Conservation (phyloP, 2,329 filamentous ascomycete genomes). For the Aureobasidium namibiae region DNA sequence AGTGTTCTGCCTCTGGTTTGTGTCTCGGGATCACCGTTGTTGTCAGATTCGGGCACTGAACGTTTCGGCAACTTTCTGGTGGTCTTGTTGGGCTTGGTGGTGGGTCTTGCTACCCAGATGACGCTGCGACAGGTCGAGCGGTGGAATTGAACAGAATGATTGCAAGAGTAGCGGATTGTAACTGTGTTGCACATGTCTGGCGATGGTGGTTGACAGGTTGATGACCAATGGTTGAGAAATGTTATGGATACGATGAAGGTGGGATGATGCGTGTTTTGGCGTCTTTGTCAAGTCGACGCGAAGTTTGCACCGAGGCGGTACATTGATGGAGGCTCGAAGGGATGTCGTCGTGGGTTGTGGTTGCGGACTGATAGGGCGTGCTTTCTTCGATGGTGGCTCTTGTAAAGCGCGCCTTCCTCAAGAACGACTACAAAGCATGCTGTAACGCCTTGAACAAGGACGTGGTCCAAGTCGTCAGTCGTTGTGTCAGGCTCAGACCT, state of each 20-base stretch:
- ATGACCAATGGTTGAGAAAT: background rate
- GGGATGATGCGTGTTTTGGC: background rate
- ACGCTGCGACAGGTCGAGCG: slow-evolving; percentile 5
- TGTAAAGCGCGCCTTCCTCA: too few relatives aligned
- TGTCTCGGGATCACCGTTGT: background rate
- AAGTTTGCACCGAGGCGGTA: too few relatives aligned
- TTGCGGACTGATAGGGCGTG: background rate
- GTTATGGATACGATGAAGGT: background rate
- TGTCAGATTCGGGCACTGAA: background rate
- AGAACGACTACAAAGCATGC: background rate
- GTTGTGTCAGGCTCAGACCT: background rate
- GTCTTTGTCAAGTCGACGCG: background rate
- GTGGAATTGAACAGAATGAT: background rate
- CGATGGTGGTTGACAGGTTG: background rate
- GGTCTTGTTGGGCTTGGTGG: too few relatives aligned
- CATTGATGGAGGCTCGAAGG: background rate
- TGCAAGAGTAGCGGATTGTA: slow-evolving; percentile 1
- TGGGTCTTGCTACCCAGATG: background rate
- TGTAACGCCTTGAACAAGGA: background rate
- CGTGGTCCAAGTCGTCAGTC: background rate
- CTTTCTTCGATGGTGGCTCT: background rate
- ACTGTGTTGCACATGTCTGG: slow-evolving; percentile 3
- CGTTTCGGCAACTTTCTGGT: background rate
- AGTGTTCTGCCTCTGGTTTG: background rate
- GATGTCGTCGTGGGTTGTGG: background rate